Evolutionary conservation across 352 stramenopile genomes (phyloP), one percentile per base, ranked within the genome.

Genomic region (Phytopythium cucurbitacearum): DNA sequence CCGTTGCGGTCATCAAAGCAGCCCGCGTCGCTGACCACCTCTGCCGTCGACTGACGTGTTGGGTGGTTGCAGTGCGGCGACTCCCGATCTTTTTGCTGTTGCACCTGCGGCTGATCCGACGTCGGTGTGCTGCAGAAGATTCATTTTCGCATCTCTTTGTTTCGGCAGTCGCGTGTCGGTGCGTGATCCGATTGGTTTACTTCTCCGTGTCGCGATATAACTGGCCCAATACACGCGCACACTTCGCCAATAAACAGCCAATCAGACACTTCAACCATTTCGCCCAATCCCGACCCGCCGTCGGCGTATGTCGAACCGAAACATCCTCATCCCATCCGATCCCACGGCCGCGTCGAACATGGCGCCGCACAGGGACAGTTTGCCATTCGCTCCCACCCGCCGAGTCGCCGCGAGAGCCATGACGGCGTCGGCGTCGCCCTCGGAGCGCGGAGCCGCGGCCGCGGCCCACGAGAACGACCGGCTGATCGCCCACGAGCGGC

Each of bases 111-210:
- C 21, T 28, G 21, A 28, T 28, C 21, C 21, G 21, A 28, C 21
- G 21, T 2, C 21, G 21, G 21, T 28, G 21, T 28, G 21, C 21
- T 28, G 21, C 21, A 28, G 21, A 28, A 28, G 21, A 28, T 28
- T 28, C 21, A 28, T 28, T 28, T 28, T 28, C 21, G 21, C 21
- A 28, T 28, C 21, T 28, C 21, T 28, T 28, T 34, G 33, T 51
- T 51, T 51, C 46, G 34, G 34, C 40, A 51, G 46, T 51, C 46
- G 46, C 46, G 33, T 28, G 21, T 28, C 21, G 21, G 21, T 28
- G 21, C 21, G 21, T 28, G 21, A 28, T 28, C 21, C 21, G 21
- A 8, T 15, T 8, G 8, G 5, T 3, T 2, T 34, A 7, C 33
- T 51, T 9, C 5, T 0, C 40, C n/a, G 32, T 32, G 46, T 7